Evolutionary conservation across 2,329 filamentous ascomycete species (phyloP), one percentile per base, ranked within the genome.

Genomic region (Tolypocladium amazonense): DNA sequence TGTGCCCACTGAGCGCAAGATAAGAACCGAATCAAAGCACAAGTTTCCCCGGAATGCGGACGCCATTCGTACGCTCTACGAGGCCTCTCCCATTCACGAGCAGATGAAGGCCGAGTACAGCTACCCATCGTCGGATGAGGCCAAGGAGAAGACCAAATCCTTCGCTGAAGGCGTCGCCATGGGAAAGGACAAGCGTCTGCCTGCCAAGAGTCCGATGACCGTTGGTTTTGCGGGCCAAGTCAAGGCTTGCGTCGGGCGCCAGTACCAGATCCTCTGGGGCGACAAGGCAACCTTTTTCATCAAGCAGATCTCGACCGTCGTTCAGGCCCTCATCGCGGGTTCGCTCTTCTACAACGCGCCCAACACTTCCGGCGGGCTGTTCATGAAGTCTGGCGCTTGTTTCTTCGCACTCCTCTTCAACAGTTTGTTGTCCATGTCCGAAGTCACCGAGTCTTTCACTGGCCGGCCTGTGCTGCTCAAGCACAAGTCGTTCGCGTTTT

Each of bases 341-440:
- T 88, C 85, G 0, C 76, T 89, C 4, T 89, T 89, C 71, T 89
- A 88, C 71, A 78, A 85, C 59, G 81, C 85, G 0, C 79, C 85
- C 0, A 61, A 73, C 30, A 83, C 80, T 56, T 82, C 84, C 0
- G 76, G 72, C 1, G 87, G 86, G 11, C 71, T 89, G 0, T 89
- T 89, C 68, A 68, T 82, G 65, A 88, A 88, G 65, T 78, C 80
- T 0, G 87, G 86, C 58, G 80, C 85, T 0, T 72, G 87, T 5
- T 89, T 89, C 75, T 81, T 88, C 57, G 76, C 85, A 0, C 74
- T 88, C 0, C 73, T 89, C 0, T 86, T 81, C 70, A 85, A 88
- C 67, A 76, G 79, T 59, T 71, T 89, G 9, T 68, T 88, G 1
- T 79, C 84, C 27, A 83, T 89, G 77, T 80, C 84, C 1, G 87